Conservation (phyloP, 495 filamentous ascomycete species). For the Lophiostoma macrostomum region DNA sequence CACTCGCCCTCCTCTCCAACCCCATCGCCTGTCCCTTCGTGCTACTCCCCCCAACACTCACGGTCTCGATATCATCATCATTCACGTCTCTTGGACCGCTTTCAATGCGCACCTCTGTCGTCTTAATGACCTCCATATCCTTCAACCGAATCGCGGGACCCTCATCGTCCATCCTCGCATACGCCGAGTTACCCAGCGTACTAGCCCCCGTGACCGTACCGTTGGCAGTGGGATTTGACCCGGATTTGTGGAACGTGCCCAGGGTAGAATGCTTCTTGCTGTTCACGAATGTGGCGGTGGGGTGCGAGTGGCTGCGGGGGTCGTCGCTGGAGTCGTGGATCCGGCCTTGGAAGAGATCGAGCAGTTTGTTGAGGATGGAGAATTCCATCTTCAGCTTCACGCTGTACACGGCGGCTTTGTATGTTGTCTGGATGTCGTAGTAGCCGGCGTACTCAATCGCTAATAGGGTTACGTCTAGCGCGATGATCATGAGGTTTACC, state of each 20-base stretch:
- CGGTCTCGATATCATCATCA: background rate
- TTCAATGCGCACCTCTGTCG: slow-evolving; percentile 8
- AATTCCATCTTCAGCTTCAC: slow-evolving; percentile 45
- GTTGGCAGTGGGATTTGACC: background rate
- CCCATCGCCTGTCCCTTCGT: no score
- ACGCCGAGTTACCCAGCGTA: slow-evolving; percentile 8
- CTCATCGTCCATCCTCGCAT: slow-evolving; percentile 17
- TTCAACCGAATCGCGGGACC: background rate
- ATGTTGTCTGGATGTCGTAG: slow-evolving; percentile 34
- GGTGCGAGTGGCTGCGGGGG: background rate
- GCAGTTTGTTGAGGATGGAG: slow-evolving; percentile 39
- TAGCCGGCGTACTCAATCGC: slow-evolving; percentile 32
- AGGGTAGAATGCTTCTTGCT: background rate
- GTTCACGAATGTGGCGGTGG: background rate
- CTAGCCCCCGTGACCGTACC: background rate
- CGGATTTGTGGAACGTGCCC: no score
- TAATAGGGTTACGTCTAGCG: slow-evolving; percentile 31
- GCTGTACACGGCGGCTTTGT: slow-evolving; percentile 41
- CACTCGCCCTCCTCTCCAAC: no score
- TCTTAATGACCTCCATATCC: slow-evolving; percentile 12
- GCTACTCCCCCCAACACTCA: no score
- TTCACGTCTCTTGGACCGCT: background rate
- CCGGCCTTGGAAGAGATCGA: slow-evolving; percentile 18
- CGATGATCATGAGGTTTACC: slow-evolving; percentile 35
- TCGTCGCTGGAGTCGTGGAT: slow-evolving; percentile 9